Conservation (phyloP, 2,329 filamentous ascomycete genomes). For the Akanthomyces dipterigenus region DNA sequence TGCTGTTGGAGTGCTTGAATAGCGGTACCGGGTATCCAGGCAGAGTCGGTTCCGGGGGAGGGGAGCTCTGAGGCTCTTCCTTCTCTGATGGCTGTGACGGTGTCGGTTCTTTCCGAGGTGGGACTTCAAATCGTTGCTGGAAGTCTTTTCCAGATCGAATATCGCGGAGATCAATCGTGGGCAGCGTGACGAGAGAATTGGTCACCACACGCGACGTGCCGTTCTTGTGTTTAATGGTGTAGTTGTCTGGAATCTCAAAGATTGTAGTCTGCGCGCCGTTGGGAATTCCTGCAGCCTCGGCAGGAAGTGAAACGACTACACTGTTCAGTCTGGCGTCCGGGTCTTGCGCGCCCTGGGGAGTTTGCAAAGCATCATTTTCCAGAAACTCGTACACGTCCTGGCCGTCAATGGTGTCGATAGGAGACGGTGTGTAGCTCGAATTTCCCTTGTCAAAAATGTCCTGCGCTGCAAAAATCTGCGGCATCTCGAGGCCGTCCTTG, state of each 20-base stretch:
- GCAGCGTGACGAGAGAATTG: background rate
- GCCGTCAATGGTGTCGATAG: slow-evolving; percentile 1
- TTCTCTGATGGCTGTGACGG: background rate
- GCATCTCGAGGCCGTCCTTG: background rate
- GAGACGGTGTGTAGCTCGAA: background rate
- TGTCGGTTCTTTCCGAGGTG: background rate
- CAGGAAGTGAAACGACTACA: background rate
- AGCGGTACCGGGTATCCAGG: slow-evolving; percentile 21
- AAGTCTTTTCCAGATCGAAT: slow-evolving; percentile 1
- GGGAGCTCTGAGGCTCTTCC: background rate
- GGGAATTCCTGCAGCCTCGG: background rate
- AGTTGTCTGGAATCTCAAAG: slow-evolving; percentile 2
- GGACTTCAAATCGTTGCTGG: background rate
- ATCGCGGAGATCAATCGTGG: background rate
- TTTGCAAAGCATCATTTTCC: background rate
- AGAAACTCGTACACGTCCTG: slow-evolving; percentile 3
- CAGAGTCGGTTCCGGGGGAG: slow-evolving; percentile 3
- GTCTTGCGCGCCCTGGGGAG: background rate
- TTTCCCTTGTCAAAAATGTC: background rate
- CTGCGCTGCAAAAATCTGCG: background rate
- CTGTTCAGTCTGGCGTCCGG: slow-evolving; percentile 2
- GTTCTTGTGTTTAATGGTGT: slow-evolving; percentile 8
- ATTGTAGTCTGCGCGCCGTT: background rate
- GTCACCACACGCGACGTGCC: background rate
- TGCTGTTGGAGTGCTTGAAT: slow-evolving; percentile 17